A percentile compares a stretch with the other conserved stretches of the same genome.
These are phyloP conservation scores for Pythium rhizo-oryzae DNA, from an alignment of 352 stramenopile species.

Conservation along the genomic window DNA sequence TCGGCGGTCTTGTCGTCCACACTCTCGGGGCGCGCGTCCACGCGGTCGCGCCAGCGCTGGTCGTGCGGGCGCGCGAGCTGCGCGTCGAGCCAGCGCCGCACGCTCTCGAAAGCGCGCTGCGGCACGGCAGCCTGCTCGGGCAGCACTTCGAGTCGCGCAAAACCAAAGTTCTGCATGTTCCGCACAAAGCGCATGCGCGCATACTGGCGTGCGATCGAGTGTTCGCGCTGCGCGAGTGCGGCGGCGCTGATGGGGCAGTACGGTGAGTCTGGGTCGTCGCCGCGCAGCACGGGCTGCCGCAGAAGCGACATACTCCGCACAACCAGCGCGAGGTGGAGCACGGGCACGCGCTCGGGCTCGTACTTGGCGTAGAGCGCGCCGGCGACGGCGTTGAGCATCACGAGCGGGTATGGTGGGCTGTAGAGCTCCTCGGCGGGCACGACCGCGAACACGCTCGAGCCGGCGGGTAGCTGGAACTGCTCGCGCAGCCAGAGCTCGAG, in stretches of 20 bases:
- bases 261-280: slow-evolving; percentile 55
- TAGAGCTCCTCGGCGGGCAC: slow-evolving; percentile 78
- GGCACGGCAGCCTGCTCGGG: slow-evolving; percentile 64
- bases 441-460: slow-evolving; percentile 76
- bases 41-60: slow-evolving; percentile 69
- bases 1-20: slow-evolving; percentile 25
- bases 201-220: slow-evolving; percentile 55
- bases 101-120: slow-evolving; percentile 47
- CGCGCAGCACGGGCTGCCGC: slow-evolving; percentile 50
- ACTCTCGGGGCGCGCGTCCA: slow-evolving; percentile 43
- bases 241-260: slow-evolving; percentile 65
- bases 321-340: slow-evolving; percentile 69
- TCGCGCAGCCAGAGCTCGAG: slow-evolving; percentile 74
- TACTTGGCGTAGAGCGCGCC: slow-evolving; percentile 43
- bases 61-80: slow-evolving; percentile 53
- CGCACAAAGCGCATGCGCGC: slow-evolving; percentile 62
- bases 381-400: slow-evolving; percentile 81
- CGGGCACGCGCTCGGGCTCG: slow-evolving; percentile 44
- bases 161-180: slow-evolving; percentile 75
- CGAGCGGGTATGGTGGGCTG: slow-evolving; percentile 72
- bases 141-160: slow-evolving; percentile 70
- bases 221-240: slow-evolving; percentile 33
- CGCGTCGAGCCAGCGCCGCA: slow-evolving; percentile 62
- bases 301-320: slow-evolving; percentile 64
- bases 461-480: slow-evolving; percentile 53